Base-by-base conservation (phyloP, 2,329 filamentous ascomycete genomes). In the Lachnellula arida region DNA sequence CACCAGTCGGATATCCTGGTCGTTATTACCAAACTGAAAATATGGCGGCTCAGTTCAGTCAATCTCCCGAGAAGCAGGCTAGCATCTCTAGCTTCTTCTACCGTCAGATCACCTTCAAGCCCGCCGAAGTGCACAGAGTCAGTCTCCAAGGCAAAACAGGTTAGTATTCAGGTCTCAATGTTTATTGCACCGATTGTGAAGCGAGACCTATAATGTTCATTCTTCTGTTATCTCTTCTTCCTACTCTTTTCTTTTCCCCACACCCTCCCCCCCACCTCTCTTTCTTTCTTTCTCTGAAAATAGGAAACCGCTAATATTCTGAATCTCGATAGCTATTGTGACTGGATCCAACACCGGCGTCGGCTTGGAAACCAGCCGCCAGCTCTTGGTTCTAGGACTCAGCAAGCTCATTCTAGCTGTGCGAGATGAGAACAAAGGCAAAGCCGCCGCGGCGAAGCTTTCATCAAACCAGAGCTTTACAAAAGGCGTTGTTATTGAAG, bases 351-450 rank as follows among this genome's bases (percentile, higher is more conserved):
- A 59, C 17, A 54, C 53, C 12, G 57, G 59, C 2, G 63, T 82
- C 0, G 79, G 79, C 1, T 68, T 76, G 11, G 74, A 76, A 51
- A 62, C 71, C 1, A 66, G 71, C 5, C 64, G 66, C 1, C 73
- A 75, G 28, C 67, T 80, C 22, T 67, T 79, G 3, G 61, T 65
- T 0, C 58, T 74, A 5, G 65, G 68, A 1, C 65, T 79, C 9
- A 71, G 70, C 2, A 72, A 70, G 19, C 66, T 82, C 8, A 73
- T 81, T 54, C 66, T 81, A 4, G 77, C 73, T 7, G 76, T 79
- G 1, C 76, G 80, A 2, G 74, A 70, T 2, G 35, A 60, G 0
- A 55, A 65, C 2, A 77, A 74, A 47, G 79, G 79, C 8, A 68
- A 78, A 25, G 65, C 61, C 0, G 78, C 76, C 2, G 71, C 69